Evolutionary conservation across 2,329 filamentous ascomycete species (phyloP), one percentile per base, ranked within the genome.

Genomic region (Pezicula rhizophila): DNA sequence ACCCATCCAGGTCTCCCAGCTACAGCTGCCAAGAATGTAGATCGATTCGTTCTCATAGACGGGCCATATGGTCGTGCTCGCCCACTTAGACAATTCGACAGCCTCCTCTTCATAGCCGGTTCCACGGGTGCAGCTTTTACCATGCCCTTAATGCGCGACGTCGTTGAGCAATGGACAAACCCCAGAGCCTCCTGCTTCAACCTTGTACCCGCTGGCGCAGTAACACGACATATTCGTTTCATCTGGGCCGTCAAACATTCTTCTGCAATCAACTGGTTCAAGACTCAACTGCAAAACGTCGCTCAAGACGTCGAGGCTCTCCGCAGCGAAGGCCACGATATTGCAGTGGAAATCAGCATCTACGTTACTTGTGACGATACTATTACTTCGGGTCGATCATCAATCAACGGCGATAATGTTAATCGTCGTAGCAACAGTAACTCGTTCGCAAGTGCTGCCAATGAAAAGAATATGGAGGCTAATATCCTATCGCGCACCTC

Each of bases 111-210:
- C 1, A 65, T 84, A 8, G 78, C 80, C 7, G 79, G 79, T 18
- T 77, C 77, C 15, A 82, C 77, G 41, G 82, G 82, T 2, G 76
- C 75, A 20, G 78, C 92, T 66, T 99, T 95, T 48, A 99, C 83
- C 23, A 96, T 78, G 61, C 92, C 87, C 68, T 96, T 96, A 59
- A 96, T 85, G 57, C 82, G 81, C 20, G 86, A 85, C 80, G 90
- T 92, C 18, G 52, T 61, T 14, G 52, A 57, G 37, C 52, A 59
- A 49, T 59, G 57, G 53, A 51, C 34, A 33, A 20, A 77, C 70
- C 70, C 66, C 59, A 35, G 65, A 70, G 35, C 66, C 57, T 31
- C 58, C 26, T 23, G 42, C 47, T 37, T 34, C 46, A 5, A 11
- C 45, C 44, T 28, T 28, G 26, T 25, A 5, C 41, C 58, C 59